Conservation (phyloP, 148 eudicot species). For the Vaccinium darrowii region DNA sequence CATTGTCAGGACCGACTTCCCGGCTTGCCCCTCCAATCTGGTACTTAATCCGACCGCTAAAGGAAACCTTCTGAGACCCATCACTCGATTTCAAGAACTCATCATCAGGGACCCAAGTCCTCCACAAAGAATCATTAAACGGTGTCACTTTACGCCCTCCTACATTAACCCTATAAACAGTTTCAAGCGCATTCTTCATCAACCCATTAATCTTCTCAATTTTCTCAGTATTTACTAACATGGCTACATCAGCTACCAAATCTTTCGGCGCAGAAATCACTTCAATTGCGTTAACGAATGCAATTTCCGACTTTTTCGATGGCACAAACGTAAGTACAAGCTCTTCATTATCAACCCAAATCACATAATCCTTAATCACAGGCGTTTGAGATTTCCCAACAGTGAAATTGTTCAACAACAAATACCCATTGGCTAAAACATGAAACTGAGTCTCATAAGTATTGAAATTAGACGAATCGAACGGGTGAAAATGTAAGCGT, state of each 20-base stretch:
- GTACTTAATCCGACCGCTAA: slow-evolving; percentile 70
- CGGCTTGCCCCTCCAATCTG: slow-evolving; percentile 73
- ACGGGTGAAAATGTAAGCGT: slow-evolving; percentile 61
- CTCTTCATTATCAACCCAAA: slow-evolving; percentile 56
- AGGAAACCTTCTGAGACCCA: slow-evolving; percentile 42
- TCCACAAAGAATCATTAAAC: slow-evolving; percentile 92
- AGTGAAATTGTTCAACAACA: slow-evolving; percentile 54
- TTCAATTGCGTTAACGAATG: slow-evolving; percentile 77
- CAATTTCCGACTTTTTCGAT: slow-evolving; percentile 41
- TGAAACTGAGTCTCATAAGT: slow-evolving; percentile 50
- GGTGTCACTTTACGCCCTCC: slow-evolving; percentile 94
- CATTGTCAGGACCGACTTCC: slow-evolving; percentile 87
- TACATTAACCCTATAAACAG: slow-evolving; percentile 67
- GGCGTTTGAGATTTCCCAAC: slow-evolving; percentile 16
- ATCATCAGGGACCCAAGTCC: slow-evolving; percentile 86
- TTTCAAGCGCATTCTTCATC: slow-evolving; percentile 56
- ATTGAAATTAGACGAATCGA: slow-evolving; percentile 28
- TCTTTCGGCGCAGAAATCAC: slow-evolving; percentile 88
- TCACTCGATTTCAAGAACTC: slow-evolving; percentile 44
- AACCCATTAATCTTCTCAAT: slow-evolving; percentile 47
- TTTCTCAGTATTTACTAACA: slow-evolving; percentile 37
- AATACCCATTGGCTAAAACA: slow-evolving; percentile 59
- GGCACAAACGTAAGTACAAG: slow-evolving; percentile 62
- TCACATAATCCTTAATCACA: slow-evolving; percentile 59
- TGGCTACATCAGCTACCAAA: slow-evolving; percentile 60